Evolutionary conservation across 306 rosid genomes (phyloP).

Genomic region (Abrus precatorius): DNA sequence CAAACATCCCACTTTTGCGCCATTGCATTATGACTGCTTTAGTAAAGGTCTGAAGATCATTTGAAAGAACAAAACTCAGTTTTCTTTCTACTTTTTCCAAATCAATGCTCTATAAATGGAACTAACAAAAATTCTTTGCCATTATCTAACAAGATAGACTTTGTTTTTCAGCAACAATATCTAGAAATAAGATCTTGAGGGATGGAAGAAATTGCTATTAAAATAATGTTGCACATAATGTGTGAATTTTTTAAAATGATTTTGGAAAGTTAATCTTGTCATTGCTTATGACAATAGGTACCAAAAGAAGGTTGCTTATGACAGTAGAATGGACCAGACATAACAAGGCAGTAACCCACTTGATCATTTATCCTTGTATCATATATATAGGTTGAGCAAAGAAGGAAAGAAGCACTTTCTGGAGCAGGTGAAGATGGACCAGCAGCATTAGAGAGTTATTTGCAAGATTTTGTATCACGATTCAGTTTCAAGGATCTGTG

Average conservation of each 20-base stretch:
- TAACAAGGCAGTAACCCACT: neutral
- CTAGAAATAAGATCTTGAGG: slow-evolving; percentile 23
- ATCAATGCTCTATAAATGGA: slow-evolving; percentile 29
- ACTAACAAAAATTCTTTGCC: neutral
- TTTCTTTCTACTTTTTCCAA: neutral
- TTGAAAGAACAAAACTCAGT: neutral
- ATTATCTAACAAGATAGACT: neutral
- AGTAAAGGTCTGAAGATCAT: neutral
- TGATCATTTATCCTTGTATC: slow-evolving; percentile 37
- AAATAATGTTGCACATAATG: neutral
- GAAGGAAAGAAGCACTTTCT: slow-evolving; percentile 87
- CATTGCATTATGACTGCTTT: slow-evolving; percentile 12
- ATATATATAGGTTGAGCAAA: slow-evolving; percentile 80
- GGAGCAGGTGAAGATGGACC: slow-evolving; percentile 76
- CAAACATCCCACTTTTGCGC: neutral
- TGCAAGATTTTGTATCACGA: slow-evolving; percentile 89
- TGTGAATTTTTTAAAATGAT: neutral
- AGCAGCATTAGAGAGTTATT: slow-evolving; percentile 68
- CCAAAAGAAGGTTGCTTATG: too few relatives aligned
- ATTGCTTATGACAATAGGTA: slow-evolving; percentile 7
- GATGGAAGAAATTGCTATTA: slow-evolving; percentile 34
- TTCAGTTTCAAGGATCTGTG: slow-evolving; percentile 95
- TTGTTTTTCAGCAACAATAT: neutral
- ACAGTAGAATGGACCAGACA: slow-evolving; percentile 13
- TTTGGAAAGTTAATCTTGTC: neutral